Conservation (phyloP, 2,329 filamentous ascomycete species). For the Hymenoscyphus repandus region DNA sequence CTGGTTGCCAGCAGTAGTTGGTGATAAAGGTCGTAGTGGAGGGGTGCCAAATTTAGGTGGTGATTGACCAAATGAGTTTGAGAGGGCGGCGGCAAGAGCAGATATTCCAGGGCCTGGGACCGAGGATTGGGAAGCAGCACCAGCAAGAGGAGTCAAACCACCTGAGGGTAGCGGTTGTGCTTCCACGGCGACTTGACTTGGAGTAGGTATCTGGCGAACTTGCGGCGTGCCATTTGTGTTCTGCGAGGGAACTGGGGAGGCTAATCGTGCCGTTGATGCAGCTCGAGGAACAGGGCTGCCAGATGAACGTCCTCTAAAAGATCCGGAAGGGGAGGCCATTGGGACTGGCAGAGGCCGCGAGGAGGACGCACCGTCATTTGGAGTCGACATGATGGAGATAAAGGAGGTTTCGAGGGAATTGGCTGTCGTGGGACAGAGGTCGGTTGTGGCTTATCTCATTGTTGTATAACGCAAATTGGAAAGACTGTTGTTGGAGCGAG, state of each 20-base stretch:
- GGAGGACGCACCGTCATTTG: slow-evolving; percentile 26
- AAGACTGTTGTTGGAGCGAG: background rate
- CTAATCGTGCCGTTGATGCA: slow-evolving; percentile 56
- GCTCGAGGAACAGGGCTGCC: slow-evolving; percentile 51
- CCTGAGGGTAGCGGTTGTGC: slow-evolving; percentile 31
- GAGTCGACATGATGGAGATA: slow-evolving; percentile 29
- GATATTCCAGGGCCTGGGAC: slow-evolving; percentile 76
- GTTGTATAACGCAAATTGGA: slow-evolving; percentile 1
- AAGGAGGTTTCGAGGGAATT: background rate
- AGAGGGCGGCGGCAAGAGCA: slow-evolving; percentile 81
- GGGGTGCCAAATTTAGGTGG: slow-evolving; percentile 67
- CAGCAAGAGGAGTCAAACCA: slow-evolving; percentile 58
- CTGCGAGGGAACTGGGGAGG: slow-evolving; percentile 47
- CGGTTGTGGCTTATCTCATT: slow-evolving; percentile 12
- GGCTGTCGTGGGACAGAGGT: slow-evolving; percentile 5
- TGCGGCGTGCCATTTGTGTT: slow-evolving; percentile 40
- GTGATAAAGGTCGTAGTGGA: slow-evolving; percentile 52
- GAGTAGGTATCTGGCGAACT: slow-evolving; percentile 44
- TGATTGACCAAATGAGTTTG: slow-evolving; percentile 64
- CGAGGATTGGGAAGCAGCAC: slow-evolving; percentile 50
- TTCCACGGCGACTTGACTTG: slow-evolving; percentile 35
- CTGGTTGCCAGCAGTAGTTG: slow-evolving; percentile 42
- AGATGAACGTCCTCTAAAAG: slow-evolving; percentile 30
- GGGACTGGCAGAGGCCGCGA: slow-evolving; percentile 34
- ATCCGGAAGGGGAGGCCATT: slow-evolving; percentile 44